Percentiles rank a stretch among this genome's conserved stretches.
These are phyloP conservation scores for Asterella californica DNA, from an alignment of 225 moss, liverwort and hornwort species.

Conservation along the genomic window DNA sequence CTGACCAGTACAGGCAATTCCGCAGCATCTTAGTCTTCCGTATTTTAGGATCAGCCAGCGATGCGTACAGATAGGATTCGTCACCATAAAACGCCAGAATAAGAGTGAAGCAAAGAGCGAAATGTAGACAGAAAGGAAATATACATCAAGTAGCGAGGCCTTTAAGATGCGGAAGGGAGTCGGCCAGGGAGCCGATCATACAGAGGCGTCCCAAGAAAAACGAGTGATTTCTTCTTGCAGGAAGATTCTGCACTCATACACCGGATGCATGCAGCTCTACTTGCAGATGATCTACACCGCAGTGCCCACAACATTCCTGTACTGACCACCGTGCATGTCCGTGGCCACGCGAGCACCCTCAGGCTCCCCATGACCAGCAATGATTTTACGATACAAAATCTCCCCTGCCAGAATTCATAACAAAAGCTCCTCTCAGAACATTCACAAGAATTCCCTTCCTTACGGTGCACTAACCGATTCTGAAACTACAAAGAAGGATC, in stretches of 20 bases:
- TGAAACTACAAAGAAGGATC: too few species aligned
- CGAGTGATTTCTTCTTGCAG: constrained; percentile 29
- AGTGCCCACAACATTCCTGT: not conserved
- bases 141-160: not conserved
- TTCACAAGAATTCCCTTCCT: too few species aligned
- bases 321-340: constrained; percentile 1
- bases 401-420: not conserved
- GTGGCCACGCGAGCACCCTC: constrained; percentile 19
- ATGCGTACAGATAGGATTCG: not conserved
- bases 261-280: constrained; percentile 20
- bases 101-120: not conserved
- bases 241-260: constrained; percentile 32
- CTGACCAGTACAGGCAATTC: not conserved
- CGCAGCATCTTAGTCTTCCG: not conserved
- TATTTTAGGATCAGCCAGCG: not conserved
- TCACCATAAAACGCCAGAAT: not conserved
- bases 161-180: not conserved
- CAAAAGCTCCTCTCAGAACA: too few species aligned
- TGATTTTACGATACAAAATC: not conserved
- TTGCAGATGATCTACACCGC: constrained; percentile 1
- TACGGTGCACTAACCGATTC: too few species aligned
- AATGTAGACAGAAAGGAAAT: too few species aligned
- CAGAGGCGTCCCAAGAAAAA: constrained; percentile 48
- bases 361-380: constrained; percentile 23
- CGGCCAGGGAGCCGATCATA: constrained; percentile 15